Conservation (phyloP, 176 grass and related monocot genomes). For the Cenchrus fungigraminus region DNA sequence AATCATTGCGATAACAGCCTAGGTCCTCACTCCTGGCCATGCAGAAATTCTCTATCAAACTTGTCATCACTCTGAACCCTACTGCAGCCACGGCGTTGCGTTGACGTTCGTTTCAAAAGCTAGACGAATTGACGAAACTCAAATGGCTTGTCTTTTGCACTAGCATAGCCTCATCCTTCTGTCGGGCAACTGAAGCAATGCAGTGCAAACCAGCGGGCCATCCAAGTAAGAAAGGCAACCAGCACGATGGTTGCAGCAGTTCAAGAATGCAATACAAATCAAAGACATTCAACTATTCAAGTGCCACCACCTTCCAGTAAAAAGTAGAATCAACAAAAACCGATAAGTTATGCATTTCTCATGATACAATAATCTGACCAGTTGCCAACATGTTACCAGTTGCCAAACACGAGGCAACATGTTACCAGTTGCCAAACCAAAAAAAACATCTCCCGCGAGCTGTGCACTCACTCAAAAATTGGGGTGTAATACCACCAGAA, state of each 20-base stretch:
- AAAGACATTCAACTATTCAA: not conserved
- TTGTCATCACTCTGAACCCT: not conserved
- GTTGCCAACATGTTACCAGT: not conserved
- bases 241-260: not conserved
- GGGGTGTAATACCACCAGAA: conserved; percentile 21
- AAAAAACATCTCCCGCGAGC: conserved; percentile 23
- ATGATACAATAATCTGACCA: not conserved
- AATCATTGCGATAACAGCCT: not conserved
- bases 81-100: not conserved
- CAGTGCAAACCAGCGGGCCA: not conserved
- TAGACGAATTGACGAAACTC: no score
- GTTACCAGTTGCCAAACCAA: conserved; percentile 17
- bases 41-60: not conserved
- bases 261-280: not conserved
- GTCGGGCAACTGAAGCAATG: not conserved
- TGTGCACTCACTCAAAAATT: conserved; percentile 44
- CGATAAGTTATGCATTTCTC: not conserved
- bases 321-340: not conserved
- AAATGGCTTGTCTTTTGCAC: conserved; percentile 37
- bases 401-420: conserved; percentile 10
- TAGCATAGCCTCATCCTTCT: conserved; percentile 35
- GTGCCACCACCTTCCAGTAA: not conserved
- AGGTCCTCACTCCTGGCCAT: not conserved
- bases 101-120: conserved; percentile 46
- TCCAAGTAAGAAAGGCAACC: not conserved